A percentile compares a stretch with the other conserved stretches of the same genome.
These are phyloP conservation scores for Waltiozyma sp. DNA, from an alignment of 1,139 yeast genomes.

Conservation along the genomic window DNA sequence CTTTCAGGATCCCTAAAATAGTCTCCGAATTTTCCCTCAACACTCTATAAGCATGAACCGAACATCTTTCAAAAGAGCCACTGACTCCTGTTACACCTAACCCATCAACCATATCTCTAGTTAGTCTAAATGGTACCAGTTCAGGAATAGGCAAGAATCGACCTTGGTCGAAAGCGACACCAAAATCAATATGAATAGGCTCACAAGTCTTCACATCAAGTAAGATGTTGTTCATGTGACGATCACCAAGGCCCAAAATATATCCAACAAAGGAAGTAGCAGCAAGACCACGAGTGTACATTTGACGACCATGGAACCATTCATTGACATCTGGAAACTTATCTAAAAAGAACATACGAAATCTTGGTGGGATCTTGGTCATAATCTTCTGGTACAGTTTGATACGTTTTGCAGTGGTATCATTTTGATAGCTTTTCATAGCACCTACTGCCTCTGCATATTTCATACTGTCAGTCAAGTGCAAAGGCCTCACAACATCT, in stretches of 20 bases:
- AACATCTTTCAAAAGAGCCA: conserved; percentile 62
- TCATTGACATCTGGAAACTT: conserved; percentile 53
- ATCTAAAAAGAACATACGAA: conserved; percentile 60
- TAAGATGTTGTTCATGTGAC: conserved; percentile 85
- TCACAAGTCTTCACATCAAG: conserved; percentile 76
- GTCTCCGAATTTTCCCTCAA: conserved; percentile 56
- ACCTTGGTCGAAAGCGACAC: conserved; percentile 94
- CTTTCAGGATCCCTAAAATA: conserved; percentile 75
- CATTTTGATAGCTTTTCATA: conserved; percentile 51
- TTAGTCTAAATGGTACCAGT: conserved; percentile 82
- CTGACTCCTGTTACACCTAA: conserved; percentile 76
- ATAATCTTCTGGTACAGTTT: conserved; percentile 40
- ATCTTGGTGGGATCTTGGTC: conserved; percentile 49
- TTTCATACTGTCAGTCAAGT: conserved; percentile 35
- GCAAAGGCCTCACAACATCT: conserved; percentile 57
- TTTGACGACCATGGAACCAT: conserved; percentile 62
- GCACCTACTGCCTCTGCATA: conserved; percentile 48
- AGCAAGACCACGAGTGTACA: conserved; percentile 74
- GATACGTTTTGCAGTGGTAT: conserved; percentile 35
- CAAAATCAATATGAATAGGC: conserved; percentile 91
- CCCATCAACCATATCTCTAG: conserved; percentile 87
- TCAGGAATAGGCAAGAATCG: conserved; percentile 79
- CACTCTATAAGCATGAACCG: conserved; percentile 66
- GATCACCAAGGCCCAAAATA: conserved; percentile 84
- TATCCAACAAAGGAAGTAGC: conserved; percentile 80